Percentiles rank a stretch among this genome's conserved stretches.
phyloP scores from a whole-genome alignment of 495 filamentous ascomycete species.

The Staphylotrichum longicolle region DNA sequence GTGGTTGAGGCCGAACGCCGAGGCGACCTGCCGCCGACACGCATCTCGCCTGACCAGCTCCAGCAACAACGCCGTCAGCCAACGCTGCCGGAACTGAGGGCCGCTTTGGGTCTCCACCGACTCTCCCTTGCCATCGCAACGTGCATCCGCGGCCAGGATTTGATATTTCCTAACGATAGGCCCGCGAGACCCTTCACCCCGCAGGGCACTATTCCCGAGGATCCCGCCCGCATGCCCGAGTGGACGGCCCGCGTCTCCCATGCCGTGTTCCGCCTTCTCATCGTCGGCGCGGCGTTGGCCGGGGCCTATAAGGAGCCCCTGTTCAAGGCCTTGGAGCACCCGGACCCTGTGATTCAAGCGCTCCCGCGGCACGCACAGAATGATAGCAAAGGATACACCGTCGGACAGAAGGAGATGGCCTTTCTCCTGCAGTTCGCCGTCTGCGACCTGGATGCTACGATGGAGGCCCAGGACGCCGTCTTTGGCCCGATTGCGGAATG shows the following conservation, averaged over 20 bases:
- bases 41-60: not conserved
- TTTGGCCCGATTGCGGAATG: not conserved
- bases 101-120: not conserved
- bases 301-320: constrained; percentile 4
- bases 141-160: not conserved
- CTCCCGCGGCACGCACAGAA: too few species aligned
- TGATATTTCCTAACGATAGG: not conserved
- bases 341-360: not conserved
- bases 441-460: not conserved
- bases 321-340: not conserved
- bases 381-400: too few species aligned
- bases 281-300: not conserved
- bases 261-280: not conserved
- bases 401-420: not conserved
- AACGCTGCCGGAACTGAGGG: not conserved
- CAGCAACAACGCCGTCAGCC: constrained; percentile 3
- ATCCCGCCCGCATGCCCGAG: not conserved
- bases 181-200: not conserved
- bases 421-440: not conserved
- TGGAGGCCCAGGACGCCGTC: not conserved
- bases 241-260: not conserved
- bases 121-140: not conserved
- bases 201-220: not conserved
- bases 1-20: constrained; percentile 2
- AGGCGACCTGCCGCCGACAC: not conserved